Conservation (phyloP, 257 asterid species). For the Solanum pimpinellifolium region DNA sequence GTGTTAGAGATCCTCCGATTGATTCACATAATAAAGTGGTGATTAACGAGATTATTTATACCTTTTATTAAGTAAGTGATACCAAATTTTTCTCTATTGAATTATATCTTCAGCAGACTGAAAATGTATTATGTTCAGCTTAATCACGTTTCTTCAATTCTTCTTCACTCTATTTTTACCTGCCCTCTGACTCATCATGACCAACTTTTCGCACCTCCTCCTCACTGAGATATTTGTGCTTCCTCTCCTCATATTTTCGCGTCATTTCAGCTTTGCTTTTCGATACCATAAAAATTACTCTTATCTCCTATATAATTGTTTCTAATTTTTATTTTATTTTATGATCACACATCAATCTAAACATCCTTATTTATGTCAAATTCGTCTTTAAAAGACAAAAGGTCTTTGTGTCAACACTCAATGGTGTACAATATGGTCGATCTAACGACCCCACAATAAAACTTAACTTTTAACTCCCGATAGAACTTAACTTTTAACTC, state of each 20-base stretch:
- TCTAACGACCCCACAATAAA: not conserved
- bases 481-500: not conserved
- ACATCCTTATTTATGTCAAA: not conserved
- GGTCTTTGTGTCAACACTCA: too few species aligned
- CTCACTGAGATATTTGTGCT: not conserved
- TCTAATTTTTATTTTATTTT: not conserved
- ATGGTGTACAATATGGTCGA: too few species aligned
- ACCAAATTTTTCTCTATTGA: not conserved
- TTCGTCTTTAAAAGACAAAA: too few species aligned
- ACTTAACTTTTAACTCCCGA: not conserved
- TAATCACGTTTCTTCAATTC: not conserved
- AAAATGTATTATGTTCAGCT: too few species aligned
- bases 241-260: too few species aligned
- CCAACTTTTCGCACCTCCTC: not conserved
- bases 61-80: not conserved
- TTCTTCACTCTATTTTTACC: not conserved
- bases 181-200: not conserved
- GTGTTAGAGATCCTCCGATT: too few species aligned
- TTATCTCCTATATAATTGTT: too few species aligned
- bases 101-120: fast-evolving
- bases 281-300: too few species aligned
- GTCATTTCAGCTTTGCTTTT: not conserved
- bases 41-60: not conserved
- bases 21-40: too few species aligned
- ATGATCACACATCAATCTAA: not conserved